phyloP scores from a whole-genome alignment of 768 basidiomycete genomes.

The Mycena albidolilacea region DNA sequence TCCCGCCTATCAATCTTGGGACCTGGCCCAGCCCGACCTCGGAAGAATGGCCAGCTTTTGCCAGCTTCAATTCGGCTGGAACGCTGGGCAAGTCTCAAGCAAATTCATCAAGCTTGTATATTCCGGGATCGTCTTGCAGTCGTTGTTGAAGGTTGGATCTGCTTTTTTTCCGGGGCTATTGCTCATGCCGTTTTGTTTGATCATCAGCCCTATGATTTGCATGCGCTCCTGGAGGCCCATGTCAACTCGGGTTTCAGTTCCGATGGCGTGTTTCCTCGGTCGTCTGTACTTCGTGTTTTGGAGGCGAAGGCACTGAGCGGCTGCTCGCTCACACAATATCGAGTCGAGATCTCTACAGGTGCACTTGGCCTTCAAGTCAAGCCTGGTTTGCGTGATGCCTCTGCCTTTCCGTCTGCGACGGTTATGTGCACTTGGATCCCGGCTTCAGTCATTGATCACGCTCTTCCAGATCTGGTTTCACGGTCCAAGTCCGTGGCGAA shows the following conservation, averaged over 20 bases:
- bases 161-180: background rate
- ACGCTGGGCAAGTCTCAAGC: background rate
- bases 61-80: conserved; percentile 13
- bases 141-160: conserved; percentile 1
- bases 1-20: conserved; percentile 5
- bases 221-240: background rate
- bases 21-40: background rate
- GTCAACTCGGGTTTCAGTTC: background rate
- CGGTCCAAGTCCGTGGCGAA: too few relatives aligned
- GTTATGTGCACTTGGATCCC: too few relatives aligned
- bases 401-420: too few relatives aligned
- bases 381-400: too few relatives aligned
- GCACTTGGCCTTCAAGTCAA: too few relatives aligned
- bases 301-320: too few relatives aligned
- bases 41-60: background rate
- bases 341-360: too few relatives aligned
- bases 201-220: conserved; percentile 11
- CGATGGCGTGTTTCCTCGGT: background rate
- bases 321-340: too few relatives aligned
- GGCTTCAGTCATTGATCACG: too few relatives aligned
- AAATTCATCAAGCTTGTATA: conserved; percentile 11
- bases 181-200: background rate
- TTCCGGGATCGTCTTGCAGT: conserved; percentile 4
- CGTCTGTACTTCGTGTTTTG: background rate
- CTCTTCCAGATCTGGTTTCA: too few relatives aligned